These are phyloP conservation scores for Talaromyces wortmannii DNA, from an alignment of 495 filamentous ascomycete genomes.

Conservation along the genomic window DNA sequence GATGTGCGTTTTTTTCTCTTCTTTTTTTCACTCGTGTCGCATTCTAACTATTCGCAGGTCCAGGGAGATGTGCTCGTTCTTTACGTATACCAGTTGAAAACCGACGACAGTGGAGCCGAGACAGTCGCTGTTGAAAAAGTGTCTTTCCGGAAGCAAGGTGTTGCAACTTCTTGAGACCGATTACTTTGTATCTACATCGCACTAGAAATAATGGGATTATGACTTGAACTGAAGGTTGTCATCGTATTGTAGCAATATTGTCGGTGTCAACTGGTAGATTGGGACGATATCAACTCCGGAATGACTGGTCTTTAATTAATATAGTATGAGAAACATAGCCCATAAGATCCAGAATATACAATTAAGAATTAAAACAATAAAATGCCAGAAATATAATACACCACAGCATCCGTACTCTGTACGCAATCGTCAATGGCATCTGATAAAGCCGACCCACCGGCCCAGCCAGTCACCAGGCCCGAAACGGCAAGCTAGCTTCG, in stretches of 20 bases:
- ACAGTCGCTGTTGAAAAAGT: slow-evolving; percentile 97
- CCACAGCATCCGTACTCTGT: neutral
- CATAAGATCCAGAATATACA: neutral
- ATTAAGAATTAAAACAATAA: neutral
- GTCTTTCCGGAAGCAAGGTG: slow-evolving; percentile 79
- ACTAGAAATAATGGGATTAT: slow-evolving; percentile 16
- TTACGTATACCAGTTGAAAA: slow-evolving; percentile 95
- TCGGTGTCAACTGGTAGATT: neutral
- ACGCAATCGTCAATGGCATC: neutral
- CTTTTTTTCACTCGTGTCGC: neutral
- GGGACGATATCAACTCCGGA: too few species aligned
- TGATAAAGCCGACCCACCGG: too few species aligned
- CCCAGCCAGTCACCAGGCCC: neutral
- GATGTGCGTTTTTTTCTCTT: slow-evolving; percentile 63
- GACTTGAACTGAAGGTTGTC: neutral
- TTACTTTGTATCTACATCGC: slow-evolving; percentile 23
- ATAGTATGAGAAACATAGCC: neutral
- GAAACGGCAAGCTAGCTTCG: neutral
- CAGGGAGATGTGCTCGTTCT: slow-evolving; percentile 96
- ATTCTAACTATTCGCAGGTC: slow-evolving; percentile 49
- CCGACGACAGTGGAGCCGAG: slow-evolving; percentile 80
- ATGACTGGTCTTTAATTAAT: too few species aligned
- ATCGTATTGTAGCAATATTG: neutral
- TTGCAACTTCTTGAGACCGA: slow-evolving; percentile 23
- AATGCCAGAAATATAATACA: too few species aligned